Conservation (phyloP, 345 rosid genomes). For the Eucalyptus sp. region DNA sequence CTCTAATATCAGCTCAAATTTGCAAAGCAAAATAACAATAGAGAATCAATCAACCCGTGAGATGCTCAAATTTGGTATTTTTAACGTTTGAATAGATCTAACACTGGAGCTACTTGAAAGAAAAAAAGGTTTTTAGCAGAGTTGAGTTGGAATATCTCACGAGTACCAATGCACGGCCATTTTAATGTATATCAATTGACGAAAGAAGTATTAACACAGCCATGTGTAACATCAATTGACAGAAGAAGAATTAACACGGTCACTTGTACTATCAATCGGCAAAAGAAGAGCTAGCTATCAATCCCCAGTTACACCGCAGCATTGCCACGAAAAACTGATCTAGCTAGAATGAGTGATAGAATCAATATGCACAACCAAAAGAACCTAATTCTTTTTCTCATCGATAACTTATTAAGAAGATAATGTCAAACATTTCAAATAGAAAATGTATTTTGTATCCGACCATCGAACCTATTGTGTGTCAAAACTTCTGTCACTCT, state of each 20-base stretch:
- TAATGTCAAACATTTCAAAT: neutral
- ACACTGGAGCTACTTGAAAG: neutral
- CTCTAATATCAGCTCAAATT: neutral
- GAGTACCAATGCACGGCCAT: neutral
- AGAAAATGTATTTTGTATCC: slow-evolving; percentile 1
- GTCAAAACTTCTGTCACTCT: slow-evolving; percentile 45
- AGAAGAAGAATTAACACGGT: neutral
- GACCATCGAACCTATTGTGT: slow-evolving; percentile 21
- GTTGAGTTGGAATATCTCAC: neutral
- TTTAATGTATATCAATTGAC: neutral
- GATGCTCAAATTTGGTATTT: neutral
- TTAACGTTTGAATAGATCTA: neutral
- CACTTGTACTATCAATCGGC: neutral
- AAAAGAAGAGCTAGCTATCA: neutral
- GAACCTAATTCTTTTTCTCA: neutral
- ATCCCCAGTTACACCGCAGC: neutral
- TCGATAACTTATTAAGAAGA: neutral
- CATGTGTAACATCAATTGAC: neutral
- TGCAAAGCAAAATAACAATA: neutral
- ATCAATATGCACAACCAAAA: neutral
- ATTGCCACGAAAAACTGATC: neutral
- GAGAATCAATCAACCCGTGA: neutral
- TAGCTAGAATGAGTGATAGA: neutral
- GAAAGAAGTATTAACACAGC: neutral
- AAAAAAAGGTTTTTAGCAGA: neutral